phyloP scores from a whole-genome alignment of 2,329 filamentous ascomycete species.

The Monosporascus cannonballus region DNA sequence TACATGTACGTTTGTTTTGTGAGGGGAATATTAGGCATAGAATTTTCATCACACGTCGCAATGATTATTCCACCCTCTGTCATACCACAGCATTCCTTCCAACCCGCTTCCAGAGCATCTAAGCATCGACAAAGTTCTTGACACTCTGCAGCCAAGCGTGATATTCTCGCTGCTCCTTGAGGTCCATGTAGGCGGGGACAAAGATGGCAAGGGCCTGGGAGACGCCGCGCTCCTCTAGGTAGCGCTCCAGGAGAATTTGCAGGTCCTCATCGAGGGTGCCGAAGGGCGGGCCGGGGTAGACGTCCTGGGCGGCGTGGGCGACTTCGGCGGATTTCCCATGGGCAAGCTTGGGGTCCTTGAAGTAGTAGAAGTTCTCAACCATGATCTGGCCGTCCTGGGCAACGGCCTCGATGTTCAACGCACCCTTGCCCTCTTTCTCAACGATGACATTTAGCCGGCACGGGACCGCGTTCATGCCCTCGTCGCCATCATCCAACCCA shows the following conservation, averaged over 20 bases:
- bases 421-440: slow-evolving; percentile 80
- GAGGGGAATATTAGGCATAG: neutral
- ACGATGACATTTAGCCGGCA: slow-evolving; percentile 80
- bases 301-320: slow-evolving; percentile 66
- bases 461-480: slow-evolving; percentile 59
- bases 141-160: slow-evolving; percentile 81
- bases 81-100: slow-evolving; percentile 1
- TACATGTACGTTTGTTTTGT: neutral
- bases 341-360: slow-evolving; percentile 70
- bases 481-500: slow-evolving; percentile 42
- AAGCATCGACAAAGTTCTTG: slow-evolving; percentile 78
- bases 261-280: slow-evolving; percentile 93
- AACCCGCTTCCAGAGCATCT: slow-evolving; percentile 16
- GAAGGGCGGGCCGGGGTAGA: slow-evolving; percentile 90
- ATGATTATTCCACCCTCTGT: slow-evolving; percentile 4
- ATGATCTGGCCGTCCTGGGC: slow-evolving; percentile 81
- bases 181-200: slow-evolving; percentile 91
- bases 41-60: slow-evolving; percentile 2
- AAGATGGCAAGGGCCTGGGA: slow-evolving; percentile 82
- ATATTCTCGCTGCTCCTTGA: slow-evolving; percentile 99
- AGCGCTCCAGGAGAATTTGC: slow-evolving; percentile 85
- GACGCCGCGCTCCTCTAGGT: slow-evolving; percentile 90
- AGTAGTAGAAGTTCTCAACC: slow-evolving; percentile 89
- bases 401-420: slow-evolving; percentile 78
- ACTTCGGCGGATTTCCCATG: slow-evolving; percentile 69